A percentile compares a stretch with the other conserved stretches of the same genome.
Conservation (phyloP, 2,329 filamentous ascomycete genomes). For the Coniella vitis region DNA sequence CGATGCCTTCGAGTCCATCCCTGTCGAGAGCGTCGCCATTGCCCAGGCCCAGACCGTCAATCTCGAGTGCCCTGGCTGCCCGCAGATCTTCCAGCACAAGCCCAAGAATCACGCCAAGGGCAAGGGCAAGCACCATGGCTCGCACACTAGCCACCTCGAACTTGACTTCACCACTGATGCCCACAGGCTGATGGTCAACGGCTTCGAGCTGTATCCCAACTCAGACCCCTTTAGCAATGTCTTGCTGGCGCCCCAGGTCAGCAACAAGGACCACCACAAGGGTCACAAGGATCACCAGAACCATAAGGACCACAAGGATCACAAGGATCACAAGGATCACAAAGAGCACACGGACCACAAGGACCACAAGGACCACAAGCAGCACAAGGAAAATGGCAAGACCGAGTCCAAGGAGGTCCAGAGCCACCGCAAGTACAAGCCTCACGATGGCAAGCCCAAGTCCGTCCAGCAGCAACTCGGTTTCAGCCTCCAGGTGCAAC, state of each 20-base stretch:
- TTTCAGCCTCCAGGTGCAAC: conserved; percentile 39
- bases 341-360: conserved; percentile 22
- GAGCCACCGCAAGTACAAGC: conserved; percentile 17
- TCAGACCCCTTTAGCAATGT: conserved; percentile 37
- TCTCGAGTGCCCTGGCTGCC: conserved; percentile 49
- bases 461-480: conserved; percentile 33
- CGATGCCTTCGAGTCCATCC: conserved; percentile 33
- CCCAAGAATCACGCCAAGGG: conserved; percentile 21
- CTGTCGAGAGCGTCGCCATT: conserved; percentile 28
- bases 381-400: conserved; percentile 18
- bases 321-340: conserved; percentile 24
- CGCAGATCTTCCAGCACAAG: conserved; percentile 27
- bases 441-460: conserved; percentile 19
- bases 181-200: conserved; percentile 49
- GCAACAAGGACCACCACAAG: conserved; percentile 25
- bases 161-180: conserved; percentile 49
- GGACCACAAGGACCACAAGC: conserved; percentile 26
- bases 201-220: conserved; percentile 52
- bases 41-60: conserved; percentile 34
- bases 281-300: conserved; percentile 24
- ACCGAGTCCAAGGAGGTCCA: conserved; percentile 17
- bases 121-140: conserved; percentile 16
- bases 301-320: conserved; percentile 19
- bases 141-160: conserved; percentile 35
- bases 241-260: conserved; percentile 40